Conservation (phyloP, 805 yeast species). For the Candida dajiaensis region DNA sequence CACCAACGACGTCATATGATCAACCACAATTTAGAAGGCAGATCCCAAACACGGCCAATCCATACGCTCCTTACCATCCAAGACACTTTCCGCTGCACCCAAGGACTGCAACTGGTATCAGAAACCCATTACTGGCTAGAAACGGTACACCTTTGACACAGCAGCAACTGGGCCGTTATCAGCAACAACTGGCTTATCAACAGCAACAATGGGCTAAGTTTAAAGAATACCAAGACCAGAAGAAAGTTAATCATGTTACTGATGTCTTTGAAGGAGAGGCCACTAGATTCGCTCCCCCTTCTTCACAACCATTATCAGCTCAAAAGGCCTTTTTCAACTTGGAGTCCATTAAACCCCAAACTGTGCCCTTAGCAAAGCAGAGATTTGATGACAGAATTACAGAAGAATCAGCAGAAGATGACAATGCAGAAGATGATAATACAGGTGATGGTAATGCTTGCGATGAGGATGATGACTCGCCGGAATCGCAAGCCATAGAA, state of each 20-base stretch:
- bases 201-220: constrained; percentile 24
- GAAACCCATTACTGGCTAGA: constrained; percentile 10
- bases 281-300: constrained; percentile 41
- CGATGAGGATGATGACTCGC: constrained; percentile 17
- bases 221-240: constrained; percentile 19
- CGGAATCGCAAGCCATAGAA: constrained; percentile 31
- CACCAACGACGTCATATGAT: constrained; percentile 14
- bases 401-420: constrained; percentile 13
- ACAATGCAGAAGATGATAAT: constrained; percentile 14
- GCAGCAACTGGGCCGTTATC: constrained; percentile 19
- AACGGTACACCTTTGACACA: constrained; percentile 16
- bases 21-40: constrained; percentile 5
- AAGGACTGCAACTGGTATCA: constrained; percentile 17
- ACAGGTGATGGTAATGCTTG: constrained; percentile 10
- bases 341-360: constrained; percentile 14
- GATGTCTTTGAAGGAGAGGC: constrained; percentile 46
- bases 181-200: constrained; percentile 21
- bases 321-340: constrained; percentile 35
- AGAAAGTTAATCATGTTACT: constrained; percentile 30
- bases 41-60: constrained; percentile 9
- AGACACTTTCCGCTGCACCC: constrained; percentile 7
- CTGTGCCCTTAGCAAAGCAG: neutral
- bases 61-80: constrained; percentile 5
- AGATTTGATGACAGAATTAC: constrained; percentile 7
- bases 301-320: constrained; percentile 47